Evolutionary conservation across 176 grass and related monocot species (phyloP).

Genomic region (Leersia perrieri): DNA sequence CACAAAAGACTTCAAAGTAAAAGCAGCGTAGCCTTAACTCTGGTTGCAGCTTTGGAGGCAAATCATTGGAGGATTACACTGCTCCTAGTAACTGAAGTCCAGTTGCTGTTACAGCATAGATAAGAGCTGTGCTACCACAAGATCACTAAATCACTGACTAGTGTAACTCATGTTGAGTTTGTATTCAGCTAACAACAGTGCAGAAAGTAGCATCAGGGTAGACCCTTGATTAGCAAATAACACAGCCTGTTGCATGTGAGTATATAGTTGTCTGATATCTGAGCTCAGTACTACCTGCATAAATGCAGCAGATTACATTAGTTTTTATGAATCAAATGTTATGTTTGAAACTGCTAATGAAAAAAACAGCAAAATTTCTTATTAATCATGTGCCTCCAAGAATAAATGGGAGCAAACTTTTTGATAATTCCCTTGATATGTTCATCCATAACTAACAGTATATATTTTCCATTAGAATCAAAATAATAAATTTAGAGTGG

Average conservation of each 20-base stretch:
- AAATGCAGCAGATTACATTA: conserved; percentile 9
- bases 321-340: conserved; percentile 13
- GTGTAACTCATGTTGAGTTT: conserved; percentile 34
- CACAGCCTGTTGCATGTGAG: conserved; percentile 9
- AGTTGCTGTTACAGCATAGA: conserved; percentile 16
- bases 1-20: conserved; percentile 18
- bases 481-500: neutral
- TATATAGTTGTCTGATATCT: neutral
- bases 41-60: conserved; percentile 26
- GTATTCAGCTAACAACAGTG: conserved; percentile 1
- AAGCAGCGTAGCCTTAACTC: conserved; percentile 22
- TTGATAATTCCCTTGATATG: neutral
- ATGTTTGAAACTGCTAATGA: neutral
- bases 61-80: conserved; percentile 23
- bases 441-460: conserved; percentile 3
- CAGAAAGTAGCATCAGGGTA: conserved; percentile 23
- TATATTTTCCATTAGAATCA: neutral
- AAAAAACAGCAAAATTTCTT: conserved; percentile 6
- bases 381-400: neutral
- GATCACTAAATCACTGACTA: conserved; percentile 31
- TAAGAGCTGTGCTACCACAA: conserved; percentile 6
- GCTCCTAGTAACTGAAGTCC: conserved; percentile 15
- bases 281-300: neutral
- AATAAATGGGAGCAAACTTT: neutral
- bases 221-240: conserved; percentile 30